A percentile compares a stretch with the other conserved stretches of the same genome.
phyloP scores from a whole-genome alignment of 2,329 filamentous ascomycete genomes.

The Penicillium frequentans region DNA sequence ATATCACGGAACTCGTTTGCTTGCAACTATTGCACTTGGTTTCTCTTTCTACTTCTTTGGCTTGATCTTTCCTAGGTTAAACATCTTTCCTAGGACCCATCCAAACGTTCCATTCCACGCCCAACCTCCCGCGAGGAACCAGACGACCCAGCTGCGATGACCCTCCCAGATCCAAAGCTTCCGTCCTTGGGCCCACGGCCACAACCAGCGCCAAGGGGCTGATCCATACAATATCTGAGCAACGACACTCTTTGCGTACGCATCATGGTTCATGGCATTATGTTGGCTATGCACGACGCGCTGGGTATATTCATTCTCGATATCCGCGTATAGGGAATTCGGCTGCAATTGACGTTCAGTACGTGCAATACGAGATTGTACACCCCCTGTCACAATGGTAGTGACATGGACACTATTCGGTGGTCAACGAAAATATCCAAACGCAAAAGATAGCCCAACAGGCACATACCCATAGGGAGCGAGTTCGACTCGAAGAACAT shows the following conservation, averaged over 20 bases:
- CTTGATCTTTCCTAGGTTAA: constrained; percentile 47
- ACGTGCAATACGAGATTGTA: constrained; percentile 60
- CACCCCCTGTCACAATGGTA: constrained; percentile 60
- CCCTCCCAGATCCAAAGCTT: constrained; percentile 51
- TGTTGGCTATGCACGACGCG: constrained; percentile 57
- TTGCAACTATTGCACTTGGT: not conserved
- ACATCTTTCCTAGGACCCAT: constrained; percentile 50
- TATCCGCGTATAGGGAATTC: constrained; percentile 53
- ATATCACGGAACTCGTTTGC: constrained; percentile 28
- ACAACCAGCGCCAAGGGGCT: constrained; percentile 51
- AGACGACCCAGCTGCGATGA: constrained; percentile 51
- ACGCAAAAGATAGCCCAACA: not conserved
- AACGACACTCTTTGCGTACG: constrained; percentile 58
- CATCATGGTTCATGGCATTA: constrained; percentile 51
- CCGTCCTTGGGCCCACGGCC: constrained; percentile 44
- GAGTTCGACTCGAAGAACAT: constrained; percentile 60
- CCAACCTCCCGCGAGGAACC: constrained; percentile 52
- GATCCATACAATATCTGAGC: constrained; percentile 51
- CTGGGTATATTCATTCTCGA: constrained; percentile 52
- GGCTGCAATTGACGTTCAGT: constrained; percentile 48
- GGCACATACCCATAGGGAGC: constrained; percentile 46
- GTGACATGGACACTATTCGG: constrained; percentile 50
- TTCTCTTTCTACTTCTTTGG: not conserved
- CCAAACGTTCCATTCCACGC: constrained; percentile 44
- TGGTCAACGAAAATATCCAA: not conserved